Evolutionary conservation across 2,329 filamentous ascomycete genomes (phyloP).

Genomic region (Paracorniculantispora psalliotae): DNA sequence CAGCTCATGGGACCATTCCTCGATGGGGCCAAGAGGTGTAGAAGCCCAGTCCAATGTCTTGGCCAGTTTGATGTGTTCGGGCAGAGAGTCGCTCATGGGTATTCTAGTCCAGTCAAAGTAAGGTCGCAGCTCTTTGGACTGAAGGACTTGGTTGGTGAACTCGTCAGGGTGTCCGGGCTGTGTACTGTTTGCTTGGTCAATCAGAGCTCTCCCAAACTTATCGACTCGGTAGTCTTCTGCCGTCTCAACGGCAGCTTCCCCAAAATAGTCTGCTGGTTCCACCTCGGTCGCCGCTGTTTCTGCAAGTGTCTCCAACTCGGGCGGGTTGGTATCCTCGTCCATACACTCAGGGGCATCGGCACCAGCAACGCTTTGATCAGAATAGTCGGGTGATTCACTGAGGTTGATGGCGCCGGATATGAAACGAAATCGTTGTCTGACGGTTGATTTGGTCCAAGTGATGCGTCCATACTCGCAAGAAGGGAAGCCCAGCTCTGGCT

Average conservation of each 20-base stretch:
- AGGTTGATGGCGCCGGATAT: constrained; percentile 51
- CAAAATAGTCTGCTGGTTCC: constrained; percentile 40
- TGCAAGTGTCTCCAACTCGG: background rate
- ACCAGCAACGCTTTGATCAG: constrained; percentile 28
- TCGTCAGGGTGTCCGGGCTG: constrained; percentile 34
- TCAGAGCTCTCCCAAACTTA: constrained; percentile 2
- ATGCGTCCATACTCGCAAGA: constrained; percentile 59
- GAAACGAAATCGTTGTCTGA: constrained; percentile 64
- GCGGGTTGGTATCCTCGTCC: background rate
- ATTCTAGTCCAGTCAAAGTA: constrained; percentile 82
- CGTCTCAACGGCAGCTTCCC: constrained; percentile 23
- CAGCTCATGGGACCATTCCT: constrained; percentile 65
- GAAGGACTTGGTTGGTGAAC: constrained; percentile 38
- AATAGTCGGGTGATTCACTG: constrained; percentile 27
- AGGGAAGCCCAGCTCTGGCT: constrained; percentile 46
- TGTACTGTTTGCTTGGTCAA: background rate
- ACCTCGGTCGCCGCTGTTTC: constrained; percentile 22
- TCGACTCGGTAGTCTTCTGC: constrained; percentile 17
- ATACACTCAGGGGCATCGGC: constrained; percentile 18
- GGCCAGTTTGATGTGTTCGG: constrained; percentile 67
- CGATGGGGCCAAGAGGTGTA: constrained; percentile 71
- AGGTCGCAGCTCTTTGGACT: constrained; percentile 32
- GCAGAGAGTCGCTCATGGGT: constrained; percentile 56
- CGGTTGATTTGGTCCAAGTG: constrained; percentile 64
- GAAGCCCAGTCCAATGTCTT: constrained; percentile 67